Evolutionary conservation across 768 basidiomycete genomes (phyloP).

Genomic region (Kwoniella heveanensis): DNA sequence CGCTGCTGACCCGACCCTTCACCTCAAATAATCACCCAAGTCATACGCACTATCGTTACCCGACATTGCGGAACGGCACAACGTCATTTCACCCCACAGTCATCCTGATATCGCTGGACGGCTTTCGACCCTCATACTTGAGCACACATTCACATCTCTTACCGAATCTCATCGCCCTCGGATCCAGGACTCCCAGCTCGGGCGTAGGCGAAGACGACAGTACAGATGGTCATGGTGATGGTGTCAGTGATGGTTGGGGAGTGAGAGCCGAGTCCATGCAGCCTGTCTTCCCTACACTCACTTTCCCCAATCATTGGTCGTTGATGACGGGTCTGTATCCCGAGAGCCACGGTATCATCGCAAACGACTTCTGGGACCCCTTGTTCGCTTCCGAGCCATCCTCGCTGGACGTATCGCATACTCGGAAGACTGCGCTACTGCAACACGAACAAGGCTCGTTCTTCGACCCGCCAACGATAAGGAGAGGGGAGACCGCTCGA

Average conservation of each 20-base stretch:
- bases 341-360: conserved; percentile 88
- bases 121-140: conserved; percentile 34
- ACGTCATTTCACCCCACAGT: conserved; percentile 29
- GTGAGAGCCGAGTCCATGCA: conserved; percentile 83
- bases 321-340: conserved; percentile 87
- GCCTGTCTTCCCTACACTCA: conserved; percentile 85
- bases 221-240: too few species aligned
- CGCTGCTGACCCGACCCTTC: neutral
- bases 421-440: neutral
- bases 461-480: neutral
- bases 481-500: conserved; percentile 49
- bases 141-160: conserved; percentile 22
- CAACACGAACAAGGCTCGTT: neutral
- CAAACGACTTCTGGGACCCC: conserved; percentile 90
- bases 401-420: neutral
- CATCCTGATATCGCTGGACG: conserved; percentile 33
- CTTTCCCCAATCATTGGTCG: conserved; percentile 94
- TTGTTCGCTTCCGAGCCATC: conserved; percentile 37
- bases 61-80: conserved; percentile 28
- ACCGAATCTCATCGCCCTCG: conserved; percentile 22
- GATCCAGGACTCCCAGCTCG: neutral
- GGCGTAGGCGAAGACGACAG: neutral
- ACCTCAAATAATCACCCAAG: neutral
- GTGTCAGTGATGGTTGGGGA: conserved; percentile 56
- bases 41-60: neutral